A percentile compares a stretch with the other conserved stretches of the same genome.
Conservation (phyloP, 2,329 filamentous ascomycete genomes). For the Mollisia scopiformis region DNA sequence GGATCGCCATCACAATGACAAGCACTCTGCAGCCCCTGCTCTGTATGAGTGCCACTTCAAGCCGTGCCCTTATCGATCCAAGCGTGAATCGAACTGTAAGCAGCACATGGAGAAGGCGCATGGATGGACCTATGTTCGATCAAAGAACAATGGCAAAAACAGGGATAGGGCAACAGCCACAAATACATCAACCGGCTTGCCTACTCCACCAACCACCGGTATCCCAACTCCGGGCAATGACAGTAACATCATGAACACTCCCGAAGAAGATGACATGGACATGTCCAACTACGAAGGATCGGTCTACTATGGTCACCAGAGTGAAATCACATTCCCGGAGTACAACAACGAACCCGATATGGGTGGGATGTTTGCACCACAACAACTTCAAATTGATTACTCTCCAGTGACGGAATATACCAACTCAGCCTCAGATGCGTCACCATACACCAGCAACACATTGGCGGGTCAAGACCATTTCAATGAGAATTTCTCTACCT, state of each 20-base stretch:
- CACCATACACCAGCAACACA: slow-evolving; percentile 44
- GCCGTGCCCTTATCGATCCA: slow-evolving; percentile 90
- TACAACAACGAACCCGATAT: slow-evolving; percentile 28
- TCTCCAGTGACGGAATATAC: slow-evolving; percentile 34
- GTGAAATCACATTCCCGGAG: slow-evolving; percentile 28
- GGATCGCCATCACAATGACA: slow-evolving; percentile 94
- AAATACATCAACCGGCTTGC: slow-evolving; percentile 43
- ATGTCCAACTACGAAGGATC: slow-evolving; percentile 23
- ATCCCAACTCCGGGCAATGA: slow-evolving; percentile 62
- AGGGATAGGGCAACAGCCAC: slow-evolving; percentile 40
- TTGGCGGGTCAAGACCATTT: slow-evolving; percentile 48
- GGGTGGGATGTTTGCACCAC: slow-evolving; percentile 29
- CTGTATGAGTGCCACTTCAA: slow-evolving; percentile 84
- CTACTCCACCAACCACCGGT: slow-evolving; percentile 60
- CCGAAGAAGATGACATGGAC: slow-evolving; percentile 29
- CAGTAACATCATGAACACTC: slow-evolving; percentile 29
- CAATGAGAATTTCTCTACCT: slow-evolving; percentile 55
- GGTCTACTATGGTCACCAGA: slow-evolving; percentile 19
- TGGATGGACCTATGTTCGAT: slow-evolving; percentile 86
- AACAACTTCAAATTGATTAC: slow-evolving; percentile 30
- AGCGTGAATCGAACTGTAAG: slow-evolving; percentile 95
- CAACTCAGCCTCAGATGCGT: slow-evolving; percentile 30
- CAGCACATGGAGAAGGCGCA: slow-evolving; percentile 99
- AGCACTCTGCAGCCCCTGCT: slow-evolving; percentile 79
- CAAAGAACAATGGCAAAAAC: slow-evolving; percentile 83